These are phyloP conservation scores for Cytospora leucostoma DNA, from an alignment of 2,329 filamentous ascomycete genomes.

Conservation along the genomic window DNA sequence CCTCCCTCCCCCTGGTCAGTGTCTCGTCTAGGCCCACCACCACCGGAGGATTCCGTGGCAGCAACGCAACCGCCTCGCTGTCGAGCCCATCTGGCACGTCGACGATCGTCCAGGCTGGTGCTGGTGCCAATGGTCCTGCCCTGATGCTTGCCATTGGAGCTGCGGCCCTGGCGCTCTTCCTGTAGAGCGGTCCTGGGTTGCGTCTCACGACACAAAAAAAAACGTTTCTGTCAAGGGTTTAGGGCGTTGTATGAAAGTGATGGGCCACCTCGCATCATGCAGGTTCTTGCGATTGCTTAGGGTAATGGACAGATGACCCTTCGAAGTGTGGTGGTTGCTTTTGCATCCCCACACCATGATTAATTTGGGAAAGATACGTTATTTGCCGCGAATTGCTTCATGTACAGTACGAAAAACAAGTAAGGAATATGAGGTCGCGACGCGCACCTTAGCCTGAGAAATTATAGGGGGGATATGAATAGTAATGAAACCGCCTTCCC, in stretches of 20 bases:
- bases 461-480: not conserved
- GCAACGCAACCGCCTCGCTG: slow-evolving; percentile 7
- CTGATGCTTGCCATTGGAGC: slow-evolving; percentile 12
- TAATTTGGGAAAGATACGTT: slow-evolving; percentile 13
- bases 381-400: slow-evolving; percentile 12
- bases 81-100: slow-evolving; percentile 7
- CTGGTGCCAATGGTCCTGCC: slow-evolving; percentile 14
- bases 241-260: slow-evolving; percentile 5
- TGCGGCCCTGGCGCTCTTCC: slow-evolving; percentile 20
- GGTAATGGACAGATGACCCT: slow-evolving; percentile 7
- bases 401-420: slow-evolving; percentile 4
- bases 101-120: slow-evolving; percentile 11
- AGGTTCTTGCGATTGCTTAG: not conserved
- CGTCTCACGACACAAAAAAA: not conserved
- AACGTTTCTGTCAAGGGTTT: not conserved
- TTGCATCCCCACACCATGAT: too few species aligned
- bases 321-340: not conserved
- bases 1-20: not conserved
- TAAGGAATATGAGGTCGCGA: not conserved
- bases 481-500: not conserved
- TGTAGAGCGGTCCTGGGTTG: slow-evolving; percentile 3
- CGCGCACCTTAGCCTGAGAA: not conserved
- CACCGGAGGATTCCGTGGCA: not conserved
- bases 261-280: not conserved
- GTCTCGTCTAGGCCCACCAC: slow-evolving; percentile 3